Conservation (phyloP, 495 filamentous ascomycete genomes). For the Clavariopsis aquatica region DNA sequence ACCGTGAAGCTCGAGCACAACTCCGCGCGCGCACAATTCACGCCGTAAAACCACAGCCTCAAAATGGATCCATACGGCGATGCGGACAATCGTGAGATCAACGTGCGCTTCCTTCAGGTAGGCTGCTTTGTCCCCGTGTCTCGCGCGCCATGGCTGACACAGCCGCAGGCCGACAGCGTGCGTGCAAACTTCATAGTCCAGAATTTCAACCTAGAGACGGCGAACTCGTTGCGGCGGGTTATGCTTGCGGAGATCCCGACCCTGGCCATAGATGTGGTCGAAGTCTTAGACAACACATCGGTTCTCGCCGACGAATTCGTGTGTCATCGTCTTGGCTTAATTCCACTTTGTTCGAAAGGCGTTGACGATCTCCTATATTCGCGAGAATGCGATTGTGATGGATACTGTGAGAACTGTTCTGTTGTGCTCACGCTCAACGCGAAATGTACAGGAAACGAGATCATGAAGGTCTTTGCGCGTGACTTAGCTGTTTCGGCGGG, state of each 20-base stretch:
- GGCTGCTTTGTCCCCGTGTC: neutral
- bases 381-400: constrained; percentile 97
- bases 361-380: constrained; percentile 84
- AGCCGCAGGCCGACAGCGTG: constrained; percentile 60
- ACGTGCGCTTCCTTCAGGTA: constrained; percentile 38
- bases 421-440: constrained; percentile 80
- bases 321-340: constrained; percentile 85
- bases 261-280: constrained; percentile 90
- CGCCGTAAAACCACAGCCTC: neutral
- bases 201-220: constrained; percentile 81
- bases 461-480: constrained; percentile 87
- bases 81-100: constrained; percentile 31
- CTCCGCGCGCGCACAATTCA: neutral
- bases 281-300: constrained; percentile 89
- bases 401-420: constrained; percentile 86
- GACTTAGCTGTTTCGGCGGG: constrained; percentile 70
- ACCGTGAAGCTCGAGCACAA: neutral
- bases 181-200: constrained; percentile 80
- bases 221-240: constrained; percentile 88
- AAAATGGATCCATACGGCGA: constrained; percentile 36
- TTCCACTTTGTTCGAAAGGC: constrained; percentile 81
- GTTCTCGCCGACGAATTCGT: constrained; percentile 96
- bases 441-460: constrained; percentile 75
- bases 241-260: constrained; percentile 95
- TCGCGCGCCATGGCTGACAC: constrained; percentile 7